Base-by-base conservation (phyloP, 768 basidiomycete genomes). In the Galerina sulciceps region DNA sequence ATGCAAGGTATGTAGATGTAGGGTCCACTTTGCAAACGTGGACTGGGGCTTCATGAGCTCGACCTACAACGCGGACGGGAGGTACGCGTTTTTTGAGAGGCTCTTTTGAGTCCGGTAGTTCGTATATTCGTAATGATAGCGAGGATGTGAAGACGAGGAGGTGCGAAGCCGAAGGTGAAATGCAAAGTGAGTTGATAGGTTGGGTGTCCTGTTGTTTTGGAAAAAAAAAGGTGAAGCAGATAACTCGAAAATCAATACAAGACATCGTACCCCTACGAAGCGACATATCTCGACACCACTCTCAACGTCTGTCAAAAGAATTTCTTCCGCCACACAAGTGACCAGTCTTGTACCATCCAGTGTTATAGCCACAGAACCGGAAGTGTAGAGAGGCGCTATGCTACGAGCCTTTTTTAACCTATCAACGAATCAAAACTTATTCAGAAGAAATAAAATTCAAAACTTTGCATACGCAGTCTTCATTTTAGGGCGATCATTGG, bases 11-110 rank as follows among this genome's bases (percentile, higher is more conserved):
- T 1, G 91, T 89, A 1, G 92, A 94, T 9, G 91, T 91, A 15
- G 89, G 93, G 76, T 93, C 96, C 13, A 85, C 74, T 62, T 82
- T 85, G 68, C 92, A 93, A 54, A 96, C 90, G 67, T 98, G 94
- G 45, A 99, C 90, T 11, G 97, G 96, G 3, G 95, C 91, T 52
- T 95, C 91, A 66, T 99, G 97, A 4, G 96, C 93, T 61, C 86
- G 88, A 4, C 93, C 79, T 45, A 96, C 79, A 49, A 89, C 83
- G 48, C 95, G 91, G 15, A 81, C 76, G 9, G 94, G 92, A 35
- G 85, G 83, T 2, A 95, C 74, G 9, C 77, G 74, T 51, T 81
- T 84, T n/a, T 69, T 64, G 20, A 78, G 64, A 23, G 81, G 74
- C 10, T 75, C 69, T 10, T 73, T 67, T 6, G 78, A 69, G 10